Conservation (phyloP, 2,329 filamentous ascomycete genomes). For the Aspergillus pseudotamarii region DNA sequence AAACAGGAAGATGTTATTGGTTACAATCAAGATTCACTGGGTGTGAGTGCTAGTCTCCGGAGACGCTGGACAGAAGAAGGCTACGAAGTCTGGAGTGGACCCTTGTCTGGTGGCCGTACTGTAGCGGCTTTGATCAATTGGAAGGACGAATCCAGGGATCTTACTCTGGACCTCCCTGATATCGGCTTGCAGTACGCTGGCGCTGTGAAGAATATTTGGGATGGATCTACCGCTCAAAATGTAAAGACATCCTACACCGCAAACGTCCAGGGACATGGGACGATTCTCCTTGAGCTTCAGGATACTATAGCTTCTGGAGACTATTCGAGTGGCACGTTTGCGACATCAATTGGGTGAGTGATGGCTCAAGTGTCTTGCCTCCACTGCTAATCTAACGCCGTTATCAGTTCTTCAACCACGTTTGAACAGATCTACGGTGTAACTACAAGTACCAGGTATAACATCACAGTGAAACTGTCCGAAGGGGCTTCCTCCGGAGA, state of each 20-base stretch:
- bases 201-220: constrained; percentile 35
- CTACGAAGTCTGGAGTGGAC: constrained; percentile 57
- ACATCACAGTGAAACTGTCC: constrained; percentile 23
- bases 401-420: constrained; percentile 8
- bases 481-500: not conserved
- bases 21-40: constrained; percentile 61
- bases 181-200: constrained; percentile 45
- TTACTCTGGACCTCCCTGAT: constrained; percentile 48
- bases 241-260: constrained; percentile 32
- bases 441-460: constrained; percentile 31
- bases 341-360: constrained; percentile 19
- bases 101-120: constrained; percentile 47
- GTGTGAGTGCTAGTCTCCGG: constrained; percentile 54
- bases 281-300: constrained; percentile 33
- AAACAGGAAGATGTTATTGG: constrained; percentile 59
- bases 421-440: constrained; percentile 32
- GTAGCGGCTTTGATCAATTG: constrained; percentile 56
- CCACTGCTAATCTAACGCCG: not conserved
- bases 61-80: constrained; percentile 52
- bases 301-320: constrained; percentile 25
- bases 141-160: constrained; percentile 47
- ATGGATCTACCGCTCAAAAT: constrained; percentile 11
- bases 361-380: not conserved
- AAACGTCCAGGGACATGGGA: constrained; percentile 31
- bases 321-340: constrained; percentile 25